Conservation (phyloP, 352 stramenopile species). For the Bremia lactucae region DNA sequence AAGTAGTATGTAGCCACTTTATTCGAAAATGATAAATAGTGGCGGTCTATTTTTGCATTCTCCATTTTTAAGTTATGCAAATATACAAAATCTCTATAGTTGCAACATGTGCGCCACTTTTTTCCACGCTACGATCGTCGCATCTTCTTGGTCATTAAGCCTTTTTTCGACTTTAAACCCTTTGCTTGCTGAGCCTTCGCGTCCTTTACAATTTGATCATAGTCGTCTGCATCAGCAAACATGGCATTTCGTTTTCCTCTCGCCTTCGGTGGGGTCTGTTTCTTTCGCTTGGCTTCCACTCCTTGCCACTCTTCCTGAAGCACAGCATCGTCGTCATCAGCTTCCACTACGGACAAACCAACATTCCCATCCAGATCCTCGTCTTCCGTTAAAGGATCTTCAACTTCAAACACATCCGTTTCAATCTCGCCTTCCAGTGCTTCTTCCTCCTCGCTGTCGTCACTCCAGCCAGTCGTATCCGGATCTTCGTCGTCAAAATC, state of each 20-base stretch:
- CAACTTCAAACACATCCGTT: slow-evolving; percentile 35
- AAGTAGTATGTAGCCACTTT: too few relatives aligned
- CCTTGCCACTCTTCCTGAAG: slow-evolving; percentile 29
- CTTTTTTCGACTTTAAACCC: slow-evolving; percentile 7
- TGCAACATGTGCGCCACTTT: slow-evolving; percentile 9
- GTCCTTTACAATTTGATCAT: slow-evolving; percentile 56
- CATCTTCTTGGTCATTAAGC: slow-evolving; percentile 33
- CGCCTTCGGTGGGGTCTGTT: slow-evolving; percentile 36
- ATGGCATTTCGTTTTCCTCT: slow-evolving; percentile 50
- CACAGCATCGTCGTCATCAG: slow-evolving; percentile 33
- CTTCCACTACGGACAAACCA: slow-evolving; percentile 36
- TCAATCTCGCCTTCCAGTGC: slow-evolving; percentile 27
- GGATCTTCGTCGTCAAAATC: slow-evolving; percentile 69
- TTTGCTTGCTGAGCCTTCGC: slow-evolving; percentile 47
- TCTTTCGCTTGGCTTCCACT: slow-evolving; percentile 34
- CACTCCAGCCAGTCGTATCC: slow-evolving; percentile 61
- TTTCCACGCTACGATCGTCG: slow-evolving; percentile 11
- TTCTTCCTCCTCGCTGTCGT: slow-evolving; percentile 21
- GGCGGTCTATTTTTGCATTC: too few relatives aligned
- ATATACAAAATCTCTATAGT: slow-evolving; percentile 17
- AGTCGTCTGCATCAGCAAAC: slow-evolving; percentile 72
- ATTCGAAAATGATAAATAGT: too few relatives aligned
- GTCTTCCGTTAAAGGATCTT: too few relatives aligned
- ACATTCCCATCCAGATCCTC: too few relatives aligned
- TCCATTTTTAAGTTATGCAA: too few relatives aligned